These are phyloP conservation scores for Fusarium keratoplasticum DNA, from an alignment of 2,329 filamentous ascomycete species.

Conservation along the genomic window DNA sequence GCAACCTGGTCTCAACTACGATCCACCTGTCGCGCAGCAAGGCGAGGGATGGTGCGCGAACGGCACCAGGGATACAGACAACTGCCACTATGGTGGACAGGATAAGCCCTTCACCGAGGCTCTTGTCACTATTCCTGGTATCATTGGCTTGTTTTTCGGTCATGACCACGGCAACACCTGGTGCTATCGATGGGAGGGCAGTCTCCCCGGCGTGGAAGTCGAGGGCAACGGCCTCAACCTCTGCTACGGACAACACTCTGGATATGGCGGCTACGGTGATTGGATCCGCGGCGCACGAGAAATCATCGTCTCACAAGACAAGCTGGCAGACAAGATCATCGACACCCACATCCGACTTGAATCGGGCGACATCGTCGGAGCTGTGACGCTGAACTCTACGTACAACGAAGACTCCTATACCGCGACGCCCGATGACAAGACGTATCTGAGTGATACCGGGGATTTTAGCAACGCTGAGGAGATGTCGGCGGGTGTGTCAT, in stretches of 20 bases:
- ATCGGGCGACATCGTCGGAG: conserved; percentile 62
- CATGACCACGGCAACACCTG: conserved; percentile 75
- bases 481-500: background rate
- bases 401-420: conserved; percentile 69
- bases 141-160: conserved; percentile 71
- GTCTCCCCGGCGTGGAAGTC: conserved; percentile 49
- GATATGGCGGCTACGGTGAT: conserved; percentile 76
- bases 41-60: conserved; percentile 59
- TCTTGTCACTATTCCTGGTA: conserved; percentile 62
- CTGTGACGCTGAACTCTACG: conserved; percentile 68
- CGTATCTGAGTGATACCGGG: conserved; percentile 31
- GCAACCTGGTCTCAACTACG: conserved; percentile 60
- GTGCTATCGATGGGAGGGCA: conserved; percentile 63
- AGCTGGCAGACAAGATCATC: conserved; percentile 54
- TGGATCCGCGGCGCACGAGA: conserved; percentile 72
- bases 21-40: conserved; percentile 55
- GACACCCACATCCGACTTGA: conserved; percentile 74
- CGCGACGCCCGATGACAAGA: conserved; percentile 52
- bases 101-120: conserved; percentile 74
- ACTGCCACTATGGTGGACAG: conserved; percentile 59
- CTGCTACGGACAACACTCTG: conserved; percentile 74
- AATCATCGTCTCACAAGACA: conserved; percentile 59
- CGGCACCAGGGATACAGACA: conserved; percentile 49
- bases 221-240: conserved; percentile 59
- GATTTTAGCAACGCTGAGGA: background rate